Percentiles rank a stretch among this genome's conserved stretches.
These are phyloP conservation scores for Setaria italica DNA, from an alignment of 202 grass and related monocot genomes.

Conservation along the genomic window DNA sequence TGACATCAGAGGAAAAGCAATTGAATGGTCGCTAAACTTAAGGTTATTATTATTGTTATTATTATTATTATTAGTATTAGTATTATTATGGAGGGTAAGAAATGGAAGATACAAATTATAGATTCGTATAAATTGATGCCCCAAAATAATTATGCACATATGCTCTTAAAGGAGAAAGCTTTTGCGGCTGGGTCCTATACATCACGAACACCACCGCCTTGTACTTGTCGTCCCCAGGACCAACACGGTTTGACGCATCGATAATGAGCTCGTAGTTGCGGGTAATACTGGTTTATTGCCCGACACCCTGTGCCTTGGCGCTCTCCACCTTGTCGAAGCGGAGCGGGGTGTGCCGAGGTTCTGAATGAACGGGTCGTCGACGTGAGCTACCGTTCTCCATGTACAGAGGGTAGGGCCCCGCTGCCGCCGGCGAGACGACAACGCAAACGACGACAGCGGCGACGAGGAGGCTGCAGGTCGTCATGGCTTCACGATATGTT, in stretches of 20 bases:
- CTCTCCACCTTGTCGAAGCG: slow-evolving; percentile 4
- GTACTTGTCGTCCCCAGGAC: neutral
- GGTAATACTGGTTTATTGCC: neutral
- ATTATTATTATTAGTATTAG: no score
- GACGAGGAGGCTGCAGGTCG: neutral
- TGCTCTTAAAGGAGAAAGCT: neutral
- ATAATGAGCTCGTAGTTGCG: slow-evolving; percentile 12
- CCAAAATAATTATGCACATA: neutral
- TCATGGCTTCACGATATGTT: neutral
- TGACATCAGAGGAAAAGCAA: no score
- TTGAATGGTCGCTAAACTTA: no score
- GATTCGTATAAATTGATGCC: no score
- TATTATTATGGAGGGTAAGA: no score
- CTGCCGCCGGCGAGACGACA: neutral
- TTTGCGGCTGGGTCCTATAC: neutral
- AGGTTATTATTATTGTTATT: no score
- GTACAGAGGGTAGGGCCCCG: neutral
- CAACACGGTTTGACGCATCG: neutral
- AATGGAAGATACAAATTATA: no score
- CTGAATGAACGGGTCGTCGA: slow-evolving; percentile 1
- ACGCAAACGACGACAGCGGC: neutral
- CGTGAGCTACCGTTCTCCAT: neutral
- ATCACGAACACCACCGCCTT: slow-evolving; percentile 12
- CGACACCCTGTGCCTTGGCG: slow-evolving; percentile 1
- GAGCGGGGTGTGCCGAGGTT: fast-evolving